Percentiles rank a stretch among this genome's conserved stretches.
Evolutionary conservation across 2,329 filamentous ascomycete species (phyloP).

Genomic region (Xylariaceae sp.): DNA sequence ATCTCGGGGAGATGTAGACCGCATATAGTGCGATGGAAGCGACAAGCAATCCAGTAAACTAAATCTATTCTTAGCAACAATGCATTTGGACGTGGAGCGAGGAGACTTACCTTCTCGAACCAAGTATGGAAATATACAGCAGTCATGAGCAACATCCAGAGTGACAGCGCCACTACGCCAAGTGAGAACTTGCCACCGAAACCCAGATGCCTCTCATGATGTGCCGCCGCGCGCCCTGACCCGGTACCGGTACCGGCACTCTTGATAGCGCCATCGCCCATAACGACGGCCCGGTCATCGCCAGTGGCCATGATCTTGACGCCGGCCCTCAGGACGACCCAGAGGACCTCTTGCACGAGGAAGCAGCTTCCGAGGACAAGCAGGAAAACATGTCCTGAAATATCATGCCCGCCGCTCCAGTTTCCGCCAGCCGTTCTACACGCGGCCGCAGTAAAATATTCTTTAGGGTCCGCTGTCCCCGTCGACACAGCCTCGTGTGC

Average conservation of each 20-base stretch:
- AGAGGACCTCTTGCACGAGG: constrained; percentile 72
- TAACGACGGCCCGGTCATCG: constrained; percentile 63
- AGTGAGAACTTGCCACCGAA: constrained; percentile 52
- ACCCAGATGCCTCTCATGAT: constrained; percentile 36
- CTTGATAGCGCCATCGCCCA: constrained; percentile 61
- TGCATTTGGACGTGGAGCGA: background rate
- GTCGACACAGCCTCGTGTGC: constrained; percentile 43
- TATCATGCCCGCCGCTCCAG: constrained; percentile 94
- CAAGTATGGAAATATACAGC: constrained; percentile 98
- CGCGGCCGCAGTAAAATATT: constrained; percentile 65
- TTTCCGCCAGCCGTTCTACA: constrained; percentile 77
- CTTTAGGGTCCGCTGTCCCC: constrained; percentile 42
- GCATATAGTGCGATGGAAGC: constrained; percentile 24
- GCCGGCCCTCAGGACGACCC: constrained; percentile 44
- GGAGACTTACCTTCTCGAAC: constrained; percentile 78
- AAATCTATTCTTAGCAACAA: constrained; percentile 5
- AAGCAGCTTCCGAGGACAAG: constrained; percentile 79
- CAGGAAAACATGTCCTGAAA: constrained; percentile 92
- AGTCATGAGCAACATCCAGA: constrained; percentile 99
- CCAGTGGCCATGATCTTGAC: constrained; percentile 37
- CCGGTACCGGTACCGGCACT: constrained; percentile 53
- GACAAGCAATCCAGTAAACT: constrained; percentile 24
- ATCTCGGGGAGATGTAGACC: constrained; percentile 26
- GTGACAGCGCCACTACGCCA: constrained; percentile 63
- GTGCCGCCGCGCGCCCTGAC: constrained; percentile 26